These are phyloP conservation scores for Mucor lusitanicus DNA, from an alignment of 371 early-diverging fungal species.

Conservation along the genomic window DNA sequence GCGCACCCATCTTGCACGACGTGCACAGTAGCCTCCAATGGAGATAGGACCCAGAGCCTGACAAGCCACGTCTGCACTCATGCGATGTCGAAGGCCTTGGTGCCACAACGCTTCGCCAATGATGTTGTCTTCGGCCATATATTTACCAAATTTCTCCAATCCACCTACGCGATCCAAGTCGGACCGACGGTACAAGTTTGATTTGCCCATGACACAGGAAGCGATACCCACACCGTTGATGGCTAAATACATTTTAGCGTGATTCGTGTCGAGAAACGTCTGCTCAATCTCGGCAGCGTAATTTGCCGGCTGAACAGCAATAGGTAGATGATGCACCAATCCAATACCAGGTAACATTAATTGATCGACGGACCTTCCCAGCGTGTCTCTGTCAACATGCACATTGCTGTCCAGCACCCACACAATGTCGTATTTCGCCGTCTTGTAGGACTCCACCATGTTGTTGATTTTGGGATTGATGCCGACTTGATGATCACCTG, in stretches of 20 bases:
- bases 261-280: slow-evolving; percentile 85
- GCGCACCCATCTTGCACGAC: slow-evolving; percentile 91
- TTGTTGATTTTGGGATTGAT: slow-evolving; percentile 97
- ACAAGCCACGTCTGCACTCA: slow-evolving; percentile 84
- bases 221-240: slow-evolving; percentile 85
- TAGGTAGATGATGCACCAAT: slow-evolving; percentile 90
- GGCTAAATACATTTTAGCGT: slow-evolving; percentile 92
- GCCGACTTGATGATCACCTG: slow-evolving; percentile 71
- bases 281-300: slow-evolving; percentile 86
- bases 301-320: slow-evolving; percentile 71
- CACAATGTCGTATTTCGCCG: slow-evolving; percentile 83
- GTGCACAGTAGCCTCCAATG: slow-evolving; percentile 72
- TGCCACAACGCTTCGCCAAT: slow-evolving; percentile 87
- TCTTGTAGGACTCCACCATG: slow-evolving; percentile 78
- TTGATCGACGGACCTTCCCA: slow-evolving; percentile 79
- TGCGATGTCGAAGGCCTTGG: slow-evolving; percentile 77
- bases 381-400: slow-evolving; percentile 70
- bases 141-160: slow-evolving; percentile 80
- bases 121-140: slow-evolving; percentile 94
- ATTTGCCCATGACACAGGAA: slow-evolving; percentile 93
- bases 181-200: slow-evolving; percentile 88
- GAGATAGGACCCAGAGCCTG: slow-evolving; percentile 80
- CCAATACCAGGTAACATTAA: slow-evolving; percentile 78
- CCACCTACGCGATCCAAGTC: slow-evolving; percentile 84
- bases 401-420: slow-evolving; percentile 96